Percentiles rank a stretch among this genome's conserved stretches.
Evolutionary conservation across 306 rosid species (phyloP).

Genomic region (Vigna unguiculata): DNA sequence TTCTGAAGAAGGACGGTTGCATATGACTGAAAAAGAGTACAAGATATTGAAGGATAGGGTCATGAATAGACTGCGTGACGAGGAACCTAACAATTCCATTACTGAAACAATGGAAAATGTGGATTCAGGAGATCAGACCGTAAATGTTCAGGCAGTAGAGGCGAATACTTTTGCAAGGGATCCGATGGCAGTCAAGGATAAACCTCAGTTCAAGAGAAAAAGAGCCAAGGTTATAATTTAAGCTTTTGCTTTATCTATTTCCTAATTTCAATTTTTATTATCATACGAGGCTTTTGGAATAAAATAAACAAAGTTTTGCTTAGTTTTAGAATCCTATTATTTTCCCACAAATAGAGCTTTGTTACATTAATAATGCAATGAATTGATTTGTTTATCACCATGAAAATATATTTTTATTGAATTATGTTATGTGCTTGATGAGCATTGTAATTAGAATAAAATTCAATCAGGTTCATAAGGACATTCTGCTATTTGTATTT

Average conservation of each 20-base stretch:
- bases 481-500: too few species aligned
- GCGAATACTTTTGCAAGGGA: conserved; percentile 41
- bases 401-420: neutral
- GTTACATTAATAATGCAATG: neutral
- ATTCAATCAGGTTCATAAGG: too few species aligned
- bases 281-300: neutral
- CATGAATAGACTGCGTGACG: conserved; percentile 34
- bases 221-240: conserved; percentile 68
- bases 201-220: conserved; percentile 79
- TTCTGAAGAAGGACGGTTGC: conserved; percentile 66
- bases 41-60: conserved; percentile 47
- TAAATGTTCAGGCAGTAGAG: conserved; percentile 40
- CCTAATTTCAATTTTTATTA: neutral
- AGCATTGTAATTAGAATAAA: neutral
- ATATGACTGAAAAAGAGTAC: conserved; percentile 59
- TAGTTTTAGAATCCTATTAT: neutral
- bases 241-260: neutral
- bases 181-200: conserved; percentile 58
- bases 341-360: neutral
- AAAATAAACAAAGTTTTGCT: neutral
- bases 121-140: conserved; percentile 51
- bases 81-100: conserved; percentile 42
- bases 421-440: neutral
- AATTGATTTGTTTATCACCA: neutral
- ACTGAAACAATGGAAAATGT: conserved; percentile 45